Base-by-base conservation (phyloP, 768 basidiomycete species). In the Panaeolus papilionaceus region DNA sequence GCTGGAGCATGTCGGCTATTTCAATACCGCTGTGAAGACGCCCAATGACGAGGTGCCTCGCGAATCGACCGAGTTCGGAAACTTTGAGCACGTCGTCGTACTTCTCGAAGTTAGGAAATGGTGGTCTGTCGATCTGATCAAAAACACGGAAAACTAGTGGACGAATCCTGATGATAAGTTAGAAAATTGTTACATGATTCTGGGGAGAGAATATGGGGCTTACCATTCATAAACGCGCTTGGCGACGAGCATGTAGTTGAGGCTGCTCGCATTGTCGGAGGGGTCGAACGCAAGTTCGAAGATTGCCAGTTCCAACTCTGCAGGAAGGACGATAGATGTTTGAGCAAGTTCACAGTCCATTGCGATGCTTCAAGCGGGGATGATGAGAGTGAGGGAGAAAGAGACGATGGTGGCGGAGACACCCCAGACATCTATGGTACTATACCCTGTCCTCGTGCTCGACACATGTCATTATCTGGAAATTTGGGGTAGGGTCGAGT, bases 181-280 rank as follows among this genome's bases (percentile, higher is more conserved):
- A 49, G 8, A 3, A 49, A 5, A 20, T 20, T 7, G n/a, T 49
- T 49, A 20, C 6, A 23, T 18, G 47, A 12, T 9, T 23, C 10
- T 12, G 20, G 8, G 47, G 7, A 26, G 6, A 23, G 20, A 49
- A 49, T 20, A 8, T 12, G 9, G 28, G 12, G 10, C 54, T 11
- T 37, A 58, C 54, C 54, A 58, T 33, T 58, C 54, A 28, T 58
- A 58, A 2, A 58, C 54, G 8, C 54, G 54, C 33, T 33, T 58
- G 54, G 54, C 54, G 11, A 58, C 54, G 54, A 58, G 54, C 54
- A 58, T 58, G 54, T 58, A 58, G 26, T 58, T 58, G 54, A 58
- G 28, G 33, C 28, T 58, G 28, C 54, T 37, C 7, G 54, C 11
- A 16, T 16, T 11, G 28, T 58, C 54, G 12, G 54, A 33, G 1